Conservation (phyloP, 2,329 filamentous ascomycete genomes). For the Pseudogymnoascus destructans region DNA sequence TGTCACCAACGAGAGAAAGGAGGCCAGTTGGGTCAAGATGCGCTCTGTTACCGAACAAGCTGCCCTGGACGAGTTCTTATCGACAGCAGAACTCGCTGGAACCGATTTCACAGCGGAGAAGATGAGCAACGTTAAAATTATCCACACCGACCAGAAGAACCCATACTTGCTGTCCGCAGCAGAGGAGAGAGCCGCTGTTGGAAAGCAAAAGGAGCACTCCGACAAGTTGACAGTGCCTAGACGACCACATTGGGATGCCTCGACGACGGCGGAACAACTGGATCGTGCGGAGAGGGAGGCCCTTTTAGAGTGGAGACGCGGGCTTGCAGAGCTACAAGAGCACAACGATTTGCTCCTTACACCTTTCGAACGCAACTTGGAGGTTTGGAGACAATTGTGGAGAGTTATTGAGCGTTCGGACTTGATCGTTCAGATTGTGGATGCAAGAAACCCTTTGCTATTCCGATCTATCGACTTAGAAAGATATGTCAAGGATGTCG, state of each 20-base stretch:
- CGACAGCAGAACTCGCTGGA: constrained; percentile 89
- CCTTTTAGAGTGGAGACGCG: constrained; percentile 78
- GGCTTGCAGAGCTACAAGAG: constrained; percentile 84
- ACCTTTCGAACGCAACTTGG: constrained; percentile 90
- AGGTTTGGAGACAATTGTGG: constrained; percentile 97
- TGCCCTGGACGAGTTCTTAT: constrained; percentile 90
- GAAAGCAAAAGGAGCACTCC: constrained; percentile 74
- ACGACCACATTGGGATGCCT: constrained; percentile 75
- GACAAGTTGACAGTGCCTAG: constrained; percentile 74
- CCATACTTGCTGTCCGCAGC: constrained; percentile 77
- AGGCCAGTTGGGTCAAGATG: constrained; percentile 98
- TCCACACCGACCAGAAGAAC: constrained; percentile 91
- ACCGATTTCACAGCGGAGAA: constrained; percentile 99
- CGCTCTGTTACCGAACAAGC: constrained; percentile 95
- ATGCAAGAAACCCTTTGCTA: constrained; percentile 84
- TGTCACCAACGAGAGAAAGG: constrained; percentile 77
- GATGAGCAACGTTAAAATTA: constrained; percentile 98
- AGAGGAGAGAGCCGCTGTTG: constrained; percentile 65
- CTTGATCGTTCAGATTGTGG: constrained; percentile 93
- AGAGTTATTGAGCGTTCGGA: constrained; percentile 95
- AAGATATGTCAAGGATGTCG: constrained; percentile 84
- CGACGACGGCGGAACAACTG: constrained; percentile 71
- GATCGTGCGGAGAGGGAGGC: constrained; percentile 67
- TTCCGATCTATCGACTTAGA: constrained; percentile 93
- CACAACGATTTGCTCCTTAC: constrained; percentile 93